These are phyloP conservation scores for Porcisia hertigi DNA, from an alignment of 208 protist species.

Conservation along the genomic window DNA sequence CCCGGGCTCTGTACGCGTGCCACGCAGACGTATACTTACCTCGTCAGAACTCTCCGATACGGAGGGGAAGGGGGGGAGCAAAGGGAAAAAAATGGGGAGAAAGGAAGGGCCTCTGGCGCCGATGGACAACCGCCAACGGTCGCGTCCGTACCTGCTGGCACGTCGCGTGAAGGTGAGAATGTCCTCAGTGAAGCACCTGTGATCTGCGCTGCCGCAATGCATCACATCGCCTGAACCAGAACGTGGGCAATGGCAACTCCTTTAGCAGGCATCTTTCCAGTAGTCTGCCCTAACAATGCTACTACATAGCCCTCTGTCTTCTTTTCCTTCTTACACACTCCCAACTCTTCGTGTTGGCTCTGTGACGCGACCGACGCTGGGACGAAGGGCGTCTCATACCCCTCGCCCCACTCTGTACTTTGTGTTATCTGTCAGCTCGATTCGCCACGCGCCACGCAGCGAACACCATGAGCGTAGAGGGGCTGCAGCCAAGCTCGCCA, in stretches of 20 bases:
- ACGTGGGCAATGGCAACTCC: background rate
- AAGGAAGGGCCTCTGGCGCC: background rate
- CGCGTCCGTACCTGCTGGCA: background rate
- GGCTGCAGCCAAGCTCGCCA: constrained; percentile 14
- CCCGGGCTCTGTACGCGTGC: too few relatives aligned
- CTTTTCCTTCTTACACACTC: background rate
- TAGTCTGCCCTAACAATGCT: background rate
- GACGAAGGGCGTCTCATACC: background rate
- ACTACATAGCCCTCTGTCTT: background rate
- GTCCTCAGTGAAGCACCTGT: background rate
- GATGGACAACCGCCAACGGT: background rate
- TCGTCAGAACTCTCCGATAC: too few relatives aligned
- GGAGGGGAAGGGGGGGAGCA: too few relatives aligned
- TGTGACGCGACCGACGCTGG: background rate
- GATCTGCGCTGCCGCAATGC: too few relatives aligned
- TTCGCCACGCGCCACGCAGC: background rate
- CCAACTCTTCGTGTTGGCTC: background rate
- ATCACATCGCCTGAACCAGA: background rate
- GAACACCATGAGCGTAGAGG: constrained; percentile 2
- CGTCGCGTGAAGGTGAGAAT: background rate
- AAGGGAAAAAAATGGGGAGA: background rate
- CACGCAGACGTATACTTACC: too few relatives aligned
- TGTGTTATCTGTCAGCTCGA: background rate
- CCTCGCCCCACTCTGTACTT: background rate
- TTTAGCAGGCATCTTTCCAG: background rate